phyloP scores from a whole-genome alignment of 192 early-diverging fungal species.

The Coemansia sp. region DNA sequence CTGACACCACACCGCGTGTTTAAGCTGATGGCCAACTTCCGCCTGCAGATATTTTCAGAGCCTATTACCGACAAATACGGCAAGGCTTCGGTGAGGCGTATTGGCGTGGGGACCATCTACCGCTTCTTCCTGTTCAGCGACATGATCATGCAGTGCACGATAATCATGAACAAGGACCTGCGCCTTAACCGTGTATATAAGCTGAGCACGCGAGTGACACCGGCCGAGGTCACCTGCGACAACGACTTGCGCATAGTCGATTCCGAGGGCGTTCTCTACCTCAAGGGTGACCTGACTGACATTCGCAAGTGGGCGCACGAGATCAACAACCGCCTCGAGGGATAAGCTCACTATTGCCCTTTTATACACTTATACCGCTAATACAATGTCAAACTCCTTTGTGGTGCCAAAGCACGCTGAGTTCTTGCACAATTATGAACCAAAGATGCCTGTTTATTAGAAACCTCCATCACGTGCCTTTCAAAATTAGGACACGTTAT shows the following conservation, averaged over 20 bases:
- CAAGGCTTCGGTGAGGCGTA: slow-evolving; percentile 21
- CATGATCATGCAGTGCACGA: slow-evolving; percentile 59
- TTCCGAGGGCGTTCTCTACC: slow-evolving; percentile 36
- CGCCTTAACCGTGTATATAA: slow-evolving; percentile 29
- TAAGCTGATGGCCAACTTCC: slow-evolving; percentile 54
- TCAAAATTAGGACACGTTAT: no score
- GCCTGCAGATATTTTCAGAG: slow-evolving; percentile 28
- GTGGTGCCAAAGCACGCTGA: no score
- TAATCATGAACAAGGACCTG: slow-evolving; percentile 41
- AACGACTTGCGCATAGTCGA: slow-evolving; percentile 45
- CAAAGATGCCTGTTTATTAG: no score
- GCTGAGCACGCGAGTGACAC: slow-evolving; percentile 26
- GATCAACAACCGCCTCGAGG: slow-evolving; percentile 45
- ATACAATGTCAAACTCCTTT: no score
- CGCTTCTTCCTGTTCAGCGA: slow-evolving; percentile 71
- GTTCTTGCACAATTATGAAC: no score
- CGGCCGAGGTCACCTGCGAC: slow-evolving; percentile 37
- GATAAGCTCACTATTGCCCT: not conserved
- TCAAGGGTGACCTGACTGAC: slow-evolving; percentile 27
- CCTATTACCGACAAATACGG: not conserved
- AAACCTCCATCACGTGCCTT: no score
- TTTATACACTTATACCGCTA: not conserved
- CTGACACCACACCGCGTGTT: slow-evolving; percentile 57
- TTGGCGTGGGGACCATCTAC: slow-evolving; percentile 38
- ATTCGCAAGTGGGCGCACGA: slow-evolving; percentile 41